These are phyloP conservation scores for Trypanosoma boissoni DNA, from an alignment of 208 protist genomes.

Conservation along the genomic window DNA sequence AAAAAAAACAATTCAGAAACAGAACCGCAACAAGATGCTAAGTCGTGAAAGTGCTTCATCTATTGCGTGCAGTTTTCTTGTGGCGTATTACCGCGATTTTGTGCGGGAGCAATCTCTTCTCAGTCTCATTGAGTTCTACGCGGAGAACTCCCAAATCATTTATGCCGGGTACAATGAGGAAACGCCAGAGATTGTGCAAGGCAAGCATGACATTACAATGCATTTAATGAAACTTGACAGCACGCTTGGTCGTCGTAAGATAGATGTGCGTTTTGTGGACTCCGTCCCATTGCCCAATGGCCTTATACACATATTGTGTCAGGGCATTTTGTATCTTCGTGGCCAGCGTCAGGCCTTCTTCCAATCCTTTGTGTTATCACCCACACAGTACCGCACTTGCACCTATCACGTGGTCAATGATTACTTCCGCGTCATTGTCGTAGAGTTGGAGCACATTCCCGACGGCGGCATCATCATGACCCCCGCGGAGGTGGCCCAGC, in stretches of 20 bases:
- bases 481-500: conserved; percentile 53
- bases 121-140: conserved; percentile 64
- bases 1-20: conserved; percentile 1
- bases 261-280: conserved; percentile 81
- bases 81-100: conserved; percentile 80
- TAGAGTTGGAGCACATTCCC: conserved; percentile 69
- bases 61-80: conserved; percentile 69
- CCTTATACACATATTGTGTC: conserved; percentile 62
- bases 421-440: conserved; percentile 72
- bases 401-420: conserved; percentile 84
- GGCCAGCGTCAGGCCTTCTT: conserved; percentile 53
- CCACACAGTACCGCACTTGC: conserved; percentile 63
- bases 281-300: conserved; percentile 57
- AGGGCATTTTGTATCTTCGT: conserved; percentile 68
- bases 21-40: conserved; percentile 22
- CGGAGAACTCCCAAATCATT: conserved; percentile 49
- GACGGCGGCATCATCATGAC: conserved; percentile 57
- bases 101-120: conserved; percentile 44
- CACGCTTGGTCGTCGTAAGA: conserved; percentile 60
- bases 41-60: conserved; percentile 40
- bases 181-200: conserved; percentile 39
- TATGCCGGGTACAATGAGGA: conserved; percentile 59
- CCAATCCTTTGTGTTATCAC: conserved; percentile 79
- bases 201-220: conserved; percentile 42
- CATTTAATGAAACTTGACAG: conserved; percentile 54